These are phyloP conservation scores for Chamaenerion angustifolium DNA, from an alignment of 345 rosid genomes.

Conservation along the genomic window DNA sequence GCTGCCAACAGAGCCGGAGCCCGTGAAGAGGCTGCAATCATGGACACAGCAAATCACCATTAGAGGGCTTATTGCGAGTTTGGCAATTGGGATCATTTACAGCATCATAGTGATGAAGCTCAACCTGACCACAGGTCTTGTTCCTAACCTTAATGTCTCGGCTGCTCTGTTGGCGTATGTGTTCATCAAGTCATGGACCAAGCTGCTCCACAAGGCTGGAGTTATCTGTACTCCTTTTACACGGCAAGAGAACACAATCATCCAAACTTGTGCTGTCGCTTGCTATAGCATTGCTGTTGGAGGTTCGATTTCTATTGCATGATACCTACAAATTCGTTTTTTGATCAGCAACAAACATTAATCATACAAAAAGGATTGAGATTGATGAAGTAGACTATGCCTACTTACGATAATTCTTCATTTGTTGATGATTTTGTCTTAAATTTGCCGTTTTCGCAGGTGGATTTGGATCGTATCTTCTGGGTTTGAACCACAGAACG, in stretches of 20 bases:
- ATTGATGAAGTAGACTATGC: not conserved
- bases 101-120: slow-evolving; percentile 83
- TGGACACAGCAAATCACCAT: slow-evolving; percentile 79
- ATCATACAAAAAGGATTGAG: not conserved
- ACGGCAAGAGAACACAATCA: slow-evolving; percentile 76
- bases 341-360: not conserved
- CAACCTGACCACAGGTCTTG: slow-evolving; percentile 83
- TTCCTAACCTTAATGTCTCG: slow-evolving; percentile 92
- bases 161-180: slow-evolving; percentile 83
- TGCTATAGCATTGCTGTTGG: slow-evolving; percentile 87
- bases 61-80: slow-evolving; percentile 57
- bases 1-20: slow-evolving; percentile 23
- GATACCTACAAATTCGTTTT: not conserved
- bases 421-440: not conserved
- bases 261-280: slow-evolving; percentile 92
- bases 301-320: slow-evolving; percentile 24
- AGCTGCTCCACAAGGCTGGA: slow-evolving; percentile 62
- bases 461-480: slow-evolving; percentile 84
- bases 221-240: slow-evolving; percentile 60
- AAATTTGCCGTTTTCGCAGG: slow-evolving; percentile 25
- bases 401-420: not conserved
- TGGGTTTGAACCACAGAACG: slow-evolving; percentile 62
- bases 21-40: slow-evolving; percentile 37
- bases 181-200: slow-evolving; percentile 65
- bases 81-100: slow-evolving; percentile 60